Evolutionary conservation across 2,329 filamentous ascomycete genomes (phyloP).

Genomic region (Penicillium hordei): DNA sequence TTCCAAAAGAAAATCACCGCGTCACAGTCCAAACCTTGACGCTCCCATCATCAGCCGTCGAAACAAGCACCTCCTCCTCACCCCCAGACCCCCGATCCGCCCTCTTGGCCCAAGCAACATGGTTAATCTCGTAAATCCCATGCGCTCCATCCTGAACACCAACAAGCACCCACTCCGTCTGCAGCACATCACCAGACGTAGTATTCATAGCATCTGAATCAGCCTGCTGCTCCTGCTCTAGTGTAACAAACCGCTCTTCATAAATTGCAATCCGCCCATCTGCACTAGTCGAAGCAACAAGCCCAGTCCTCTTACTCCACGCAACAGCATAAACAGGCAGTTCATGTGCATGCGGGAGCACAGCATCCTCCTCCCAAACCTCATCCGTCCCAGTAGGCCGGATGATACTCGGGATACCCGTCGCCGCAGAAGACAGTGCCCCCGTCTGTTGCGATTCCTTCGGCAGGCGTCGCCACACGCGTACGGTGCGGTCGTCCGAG

Average conservation of each 20-base stretch:
- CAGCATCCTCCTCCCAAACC: slow-evolving; percentile 74
- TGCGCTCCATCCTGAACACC: slow-evolving; percentile 72
- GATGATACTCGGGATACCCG: slow-evolving; percentile 84
- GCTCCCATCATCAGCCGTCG: slow-evolving; percentile 87
- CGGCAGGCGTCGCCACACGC: slow-evolving; percentile 71
- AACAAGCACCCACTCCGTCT: slow-evolving; percentile 68
- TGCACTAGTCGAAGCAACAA: slow-evolving; percentile 84
- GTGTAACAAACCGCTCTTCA: slow-evolving; percentile 55
- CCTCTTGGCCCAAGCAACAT: slow-evolving; percentile 80
- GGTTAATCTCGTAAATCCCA: slow-evolving; percentile 92
- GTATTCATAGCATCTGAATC: slow-evolving; percentile 28
- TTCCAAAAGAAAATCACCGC: slow-evolving; percentile 14
- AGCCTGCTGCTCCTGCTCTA: slow-evolving; percentile 5
- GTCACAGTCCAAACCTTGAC: slow-evolving; percentile 76
- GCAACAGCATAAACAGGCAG: slow-evolving; percentile 79
- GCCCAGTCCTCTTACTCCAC: slow-evolving; percentile 76
- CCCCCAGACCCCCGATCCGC: slow-evolving; percentile 63
- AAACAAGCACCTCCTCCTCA: slow-evolving; percentile 71
- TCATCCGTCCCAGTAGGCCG: slow-evolving; percentile 70
- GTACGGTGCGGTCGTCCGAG: slow-evolving; percentile 77
- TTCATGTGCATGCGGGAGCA: slow-evolving; percentile 73
- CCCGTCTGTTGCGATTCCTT: slow-evolving; percentile 42
- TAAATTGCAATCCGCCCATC: slow-evolving; percentile 83
- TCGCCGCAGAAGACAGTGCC: slow-evolving; percentile 40
- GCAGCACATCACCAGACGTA: slow-evolving; percentile 29